Evolutionary conservation across 352 stramenopile genomes (phyloP), one percentile per base, ranked within the genome.

Genomic region (Phytophthora colocasiae): DNA sequence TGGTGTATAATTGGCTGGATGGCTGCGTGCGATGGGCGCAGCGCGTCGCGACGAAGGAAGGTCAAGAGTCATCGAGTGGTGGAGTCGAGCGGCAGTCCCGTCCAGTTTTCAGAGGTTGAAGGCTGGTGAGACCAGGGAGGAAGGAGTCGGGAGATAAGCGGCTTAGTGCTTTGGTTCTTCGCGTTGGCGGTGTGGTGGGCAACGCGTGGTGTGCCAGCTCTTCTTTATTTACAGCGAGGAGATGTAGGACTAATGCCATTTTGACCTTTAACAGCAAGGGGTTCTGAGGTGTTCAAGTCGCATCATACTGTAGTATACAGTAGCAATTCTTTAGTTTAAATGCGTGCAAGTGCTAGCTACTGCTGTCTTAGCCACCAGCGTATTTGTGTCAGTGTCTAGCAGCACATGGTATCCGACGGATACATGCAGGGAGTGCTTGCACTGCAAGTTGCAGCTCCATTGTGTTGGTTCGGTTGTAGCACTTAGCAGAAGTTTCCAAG

Each of bases 161-260:
- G 58, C 49, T 62, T 53, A 51, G 56, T 71, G 63, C 49, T 71
- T 71, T 67, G 63, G 63, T 71, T 71, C 49, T 66, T 57, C n/a
- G 49, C 59, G 50, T 70, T 38, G 54, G 54, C 38, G 52, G 46
- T 64, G 53, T 17, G 26, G 38, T 48, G 36, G 27, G 22, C 17
- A 45, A 41, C 43, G 36, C 43, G 29, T 26, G 34, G 63, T 62
- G 56, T 29, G 41, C 27, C 52, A 68, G 58, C 36, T 63, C 58
- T 60, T 58, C 51, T 63, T 68, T 69, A 68, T 73, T 69, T 73
- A 68, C 64, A 73, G 64, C 24, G 58, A 72, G 57, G 58, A 67
- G 58, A 63, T 69, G 64, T 69, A 64, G 58, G 64, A 73, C 58
- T 73, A 73, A 73, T 73, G 64, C 64, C 64, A 73, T 73, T 68